A percentile compares a stretch with the other conserved stretches of the same genome.
Conservation (phyloP, 2,329 filamentous ascomycete species). For the Diaporthe ilicicola region DNA sequence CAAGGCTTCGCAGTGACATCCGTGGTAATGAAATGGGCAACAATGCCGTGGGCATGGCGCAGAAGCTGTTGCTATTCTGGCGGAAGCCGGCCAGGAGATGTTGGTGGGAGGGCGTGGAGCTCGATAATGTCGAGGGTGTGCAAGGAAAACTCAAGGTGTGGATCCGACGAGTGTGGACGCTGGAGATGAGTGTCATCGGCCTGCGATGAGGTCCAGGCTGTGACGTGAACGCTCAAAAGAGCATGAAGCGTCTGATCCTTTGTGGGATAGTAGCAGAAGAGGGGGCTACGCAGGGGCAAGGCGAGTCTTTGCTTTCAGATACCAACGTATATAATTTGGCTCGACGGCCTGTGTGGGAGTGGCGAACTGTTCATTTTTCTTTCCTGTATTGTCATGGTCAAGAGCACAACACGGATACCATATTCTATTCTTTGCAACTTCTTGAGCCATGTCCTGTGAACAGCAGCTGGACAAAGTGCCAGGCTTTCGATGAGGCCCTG, state of each 20-base stretch:
- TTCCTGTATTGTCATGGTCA: constrained; percentile 14
- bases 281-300: background rate
- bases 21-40: constrained; percentile 78
- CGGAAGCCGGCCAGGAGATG: constrained; percentile 94
- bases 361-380: constrained; percentile 14
- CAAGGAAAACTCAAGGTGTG: constrained; percentile 95
- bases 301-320: constrained; percentile 24
- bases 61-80: constrained; percentile 98
- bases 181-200: constrained; percentile 97
- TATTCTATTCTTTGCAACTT: constrained; percentile 21
- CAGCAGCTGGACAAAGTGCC: background rate
- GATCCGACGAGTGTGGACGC: constrained; percentile 97
- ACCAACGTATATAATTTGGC: constrained; percentile 29
- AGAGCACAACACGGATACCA: constrained; percentile 33
- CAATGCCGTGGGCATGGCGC: constrained; percentile 94
- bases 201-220: constrained; percentile 63
- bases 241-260: constrained; percentile 9
- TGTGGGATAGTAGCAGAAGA: background rate
- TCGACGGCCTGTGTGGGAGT: constrained; percentile 22
- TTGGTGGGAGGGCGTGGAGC: constrained; percentile 98
- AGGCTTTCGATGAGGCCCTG: background rate
- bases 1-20: constrained; percentile 91
- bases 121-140: constrained; percentile 88
- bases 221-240: background rate
- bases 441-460: background rate